Conservation (phyloP, 495 filamentous ascomycete genomes). For the Chaetomidium leptoderma region DNA sequence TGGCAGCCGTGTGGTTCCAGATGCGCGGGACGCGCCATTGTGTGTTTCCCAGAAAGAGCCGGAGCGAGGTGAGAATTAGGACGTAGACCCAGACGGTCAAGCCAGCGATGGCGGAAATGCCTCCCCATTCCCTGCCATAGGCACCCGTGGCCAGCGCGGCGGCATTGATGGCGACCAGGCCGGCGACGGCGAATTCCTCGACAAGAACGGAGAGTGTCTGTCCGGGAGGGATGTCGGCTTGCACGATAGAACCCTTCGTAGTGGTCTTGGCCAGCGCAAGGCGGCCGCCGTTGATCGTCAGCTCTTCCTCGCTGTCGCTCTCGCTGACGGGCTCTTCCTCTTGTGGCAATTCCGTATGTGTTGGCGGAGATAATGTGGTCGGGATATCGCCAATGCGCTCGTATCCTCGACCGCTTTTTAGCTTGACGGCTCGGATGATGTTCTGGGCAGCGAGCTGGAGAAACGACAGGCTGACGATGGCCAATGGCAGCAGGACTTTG, state of each 20-base stretch:
- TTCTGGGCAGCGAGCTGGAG: conserved; percentile 57
- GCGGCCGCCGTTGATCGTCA: conserved; percentile 49
- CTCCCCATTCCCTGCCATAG: conserved; percentile 27
- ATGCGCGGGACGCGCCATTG: conserved; percentile 64
- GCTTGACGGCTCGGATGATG: conserved; percentile 44
- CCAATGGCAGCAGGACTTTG: conserved; percentile 74
- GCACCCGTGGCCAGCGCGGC: conserved; percentile 50
- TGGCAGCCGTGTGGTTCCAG: conserved; percentile 87
- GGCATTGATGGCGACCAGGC: conserved; percentile 62
- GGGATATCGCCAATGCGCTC: conserved; percentile 40
- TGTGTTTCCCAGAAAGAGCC: conserved; percentile 66
- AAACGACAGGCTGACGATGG: conserved; percentile 64
- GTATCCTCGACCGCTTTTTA: conserved; percentile 49
- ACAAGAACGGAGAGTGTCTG: conserved; percentile 64
- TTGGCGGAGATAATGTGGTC: conserved; percentile 40
- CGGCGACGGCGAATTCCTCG: conserved; percentile 71
- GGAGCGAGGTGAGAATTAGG: conserved; percentile 64
- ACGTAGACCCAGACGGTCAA: conserved; percentile 78
- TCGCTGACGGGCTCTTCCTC: conserved; percentile 44
- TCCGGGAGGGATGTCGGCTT: conserved; percentile 70
- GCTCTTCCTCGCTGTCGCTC: conserved; percentile 61
- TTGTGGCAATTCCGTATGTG: conserved; percentile 46
- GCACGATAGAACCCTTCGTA: conserved; percentile 60
- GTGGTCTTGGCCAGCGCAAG: conserved; percentile 59
- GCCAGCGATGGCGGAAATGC: conserved; percentile 58